phyloP scores from a whole-genome alignment of 1,284 basidiomycete genomes.

The Mycena citricolor region DNA sequence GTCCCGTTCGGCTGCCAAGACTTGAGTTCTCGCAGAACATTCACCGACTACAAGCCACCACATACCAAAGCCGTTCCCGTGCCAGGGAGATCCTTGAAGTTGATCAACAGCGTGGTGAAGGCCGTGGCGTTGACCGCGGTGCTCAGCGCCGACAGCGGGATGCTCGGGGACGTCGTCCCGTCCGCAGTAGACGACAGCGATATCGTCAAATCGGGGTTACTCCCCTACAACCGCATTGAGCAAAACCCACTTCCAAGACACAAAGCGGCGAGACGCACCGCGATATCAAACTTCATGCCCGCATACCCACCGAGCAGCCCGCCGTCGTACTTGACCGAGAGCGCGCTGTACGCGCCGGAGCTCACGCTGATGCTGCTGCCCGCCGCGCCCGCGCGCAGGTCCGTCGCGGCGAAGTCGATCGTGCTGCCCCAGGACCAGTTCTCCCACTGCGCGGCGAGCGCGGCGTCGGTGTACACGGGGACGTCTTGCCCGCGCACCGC shows the following conservation, averaged over 20 bases:
- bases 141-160: slow-evolving; percentile 42
- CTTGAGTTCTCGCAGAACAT: not conserved
- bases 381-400: slow-evolving; percentile 39
- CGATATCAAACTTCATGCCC: slow-evolving; percentile 47
- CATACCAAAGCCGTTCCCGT: slow-evolving; percentile 38
- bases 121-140: slow-evolving; percentile 32
- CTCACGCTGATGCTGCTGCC: slow-evolving; percentile 45
- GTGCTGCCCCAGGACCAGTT: slow-evolving; percentile 51
- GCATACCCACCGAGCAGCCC: slow-evolving; percentile 40
- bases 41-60: slow-evolving; percentile 1
- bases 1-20: slow-evolving; percentile 35
- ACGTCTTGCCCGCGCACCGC: slow-evolving; percentile 31
- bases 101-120: slow-evolving; percentile 43
- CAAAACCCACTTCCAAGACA: not conserved
- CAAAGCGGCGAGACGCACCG: slow-evolving; percentile 30
- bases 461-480: slow-evolving; percentile 36
- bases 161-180: slow-evolving; percentile 34
- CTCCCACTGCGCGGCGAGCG: slow-evolving; percentile 45
- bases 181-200: slow-evolving; percentile 39
- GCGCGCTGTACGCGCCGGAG: slow-evolving; percentile 40
- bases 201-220: slow-evolving; percentile 40
- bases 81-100: slow-evolving; percentile 45
- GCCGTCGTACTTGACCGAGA: slow-evolving; percentile 45
- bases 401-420: slow-evolving; percentile 46
- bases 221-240: slow-evolving; percentile 32